These are phyloP conservation scores for Aphanomyces invadans DNA, from an alignment of 352 stramenopile species.

Conservation along the genomic window DNA sequence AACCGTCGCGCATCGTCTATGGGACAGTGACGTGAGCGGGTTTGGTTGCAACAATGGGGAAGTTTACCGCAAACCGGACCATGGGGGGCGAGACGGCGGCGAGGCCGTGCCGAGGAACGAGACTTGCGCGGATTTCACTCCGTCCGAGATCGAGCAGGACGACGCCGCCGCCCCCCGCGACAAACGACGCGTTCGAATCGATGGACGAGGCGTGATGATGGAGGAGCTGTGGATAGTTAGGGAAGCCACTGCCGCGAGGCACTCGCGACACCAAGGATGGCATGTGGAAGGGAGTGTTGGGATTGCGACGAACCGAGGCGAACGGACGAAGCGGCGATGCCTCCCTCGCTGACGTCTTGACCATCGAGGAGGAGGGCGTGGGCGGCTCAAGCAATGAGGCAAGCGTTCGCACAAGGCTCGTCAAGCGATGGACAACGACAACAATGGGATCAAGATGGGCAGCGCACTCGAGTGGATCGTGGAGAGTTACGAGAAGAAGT, in stretches of 20 bases:
- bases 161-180: neutral
- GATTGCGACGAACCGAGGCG: neutral
- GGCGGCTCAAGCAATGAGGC: neutral
- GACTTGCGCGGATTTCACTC: neutral
- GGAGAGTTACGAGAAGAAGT: neutral
- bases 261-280: neutral
- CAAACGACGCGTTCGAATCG: neutral
- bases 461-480: neutral
- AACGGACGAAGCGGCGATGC: neutral
- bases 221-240: neutral
- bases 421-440: neutral
- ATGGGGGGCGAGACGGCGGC: neutral
- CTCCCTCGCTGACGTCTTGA: too few relatives aligned
- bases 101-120: neutral
- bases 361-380: neutral
- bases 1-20: too few relatives aligned
- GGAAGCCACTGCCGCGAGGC: too few relatives aligned
- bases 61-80: neutral
- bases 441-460: neutral
- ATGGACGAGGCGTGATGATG: neutral
- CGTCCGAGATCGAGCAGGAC: neutral
- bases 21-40: too few relatives aligned
- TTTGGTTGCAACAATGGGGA: too few relatives aligned
- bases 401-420: neutral
- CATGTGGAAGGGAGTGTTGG: neutral